phyloP scores from a whole-genome alignment of 225 moss, liverwort and hornwort genomes.

The Bryum argenteum region DNA sequence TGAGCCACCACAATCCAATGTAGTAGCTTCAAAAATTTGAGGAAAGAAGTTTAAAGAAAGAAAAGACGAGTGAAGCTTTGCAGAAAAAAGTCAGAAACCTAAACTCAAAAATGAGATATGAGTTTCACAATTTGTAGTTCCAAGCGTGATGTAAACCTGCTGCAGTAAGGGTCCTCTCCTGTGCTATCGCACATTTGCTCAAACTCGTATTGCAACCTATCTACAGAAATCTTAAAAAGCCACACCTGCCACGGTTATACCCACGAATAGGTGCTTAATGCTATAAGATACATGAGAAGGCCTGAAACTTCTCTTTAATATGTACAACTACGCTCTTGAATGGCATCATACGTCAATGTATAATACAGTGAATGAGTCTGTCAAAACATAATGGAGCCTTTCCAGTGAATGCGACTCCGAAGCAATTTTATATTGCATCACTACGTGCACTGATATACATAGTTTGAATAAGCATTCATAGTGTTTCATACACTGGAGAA shows the following conservation, averaged over 20 bases:
- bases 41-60: not conserved
- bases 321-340: no score
- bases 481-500: no score
- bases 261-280: not conserved
- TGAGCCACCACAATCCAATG: conserved; percentile 1
- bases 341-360: no score
- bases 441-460: no score
- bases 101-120: not conserved
- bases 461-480: no score
- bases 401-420: no score
- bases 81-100: not conserved
- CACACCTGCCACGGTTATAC: conserved; percentile 61
- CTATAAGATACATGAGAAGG: not conserved
- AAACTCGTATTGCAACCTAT: conserved; percentile 71
- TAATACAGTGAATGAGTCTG: no score
- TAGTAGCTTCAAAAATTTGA: not conserved
- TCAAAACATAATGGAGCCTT: no score
- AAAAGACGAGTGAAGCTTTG: not conserved
- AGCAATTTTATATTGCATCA: no score
- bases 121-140: conserved; percentile 15
- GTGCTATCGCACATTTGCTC: conserved; percentile 88
- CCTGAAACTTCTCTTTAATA: no score
- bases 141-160: conserved; percentile 53
- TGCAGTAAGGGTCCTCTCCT: conserved; percentile 89
- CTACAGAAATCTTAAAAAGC: conserved; percentile 75